Conservation (phyloP, 352 stramenopile genomes). For the Thalassiosira ordinaria region DNA sequence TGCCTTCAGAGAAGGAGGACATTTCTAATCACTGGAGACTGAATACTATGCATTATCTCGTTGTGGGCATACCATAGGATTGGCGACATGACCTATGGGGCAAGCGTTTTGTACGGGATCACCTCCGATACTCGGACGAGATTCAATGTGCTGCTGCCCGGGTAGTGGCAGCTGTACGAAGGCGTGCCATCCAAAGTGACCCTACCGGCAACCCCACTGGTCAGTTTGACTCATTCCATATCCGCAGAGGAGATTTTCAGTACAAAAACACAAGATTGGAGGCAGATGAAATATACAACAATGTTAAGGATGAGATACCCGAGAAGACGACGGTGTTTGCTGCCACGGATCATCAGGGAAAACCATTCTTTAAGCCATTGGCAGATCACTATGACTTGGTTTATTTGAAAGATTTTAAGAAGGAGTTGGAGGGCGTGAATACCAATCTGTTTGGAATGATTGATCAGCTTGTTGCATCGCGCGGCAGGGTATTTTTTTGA, state of each 20-base stretch:
- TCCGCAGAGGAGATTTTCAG: conserved; percentile 85
- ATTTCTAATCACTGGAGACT: too few relatives aligned
- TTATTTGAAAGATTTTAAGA: conserved; percentile 79
- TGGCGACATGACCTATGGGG: conserved; percentile 82
- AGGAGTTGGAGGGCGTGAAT: conserved; percentile 69
- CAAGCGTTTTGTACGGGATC: conserved; percentile 86
- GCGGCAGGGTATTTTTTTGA: conserved; percentile 71
- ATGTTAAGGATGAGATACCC: conserved; percentile 69
- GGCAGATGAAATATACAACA: conserved; percentile 79
- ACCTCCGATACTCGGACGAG: conserved; percentile 86
- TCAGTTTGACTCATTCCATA: conserved; percentile 78
- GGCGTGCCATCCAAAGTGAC: conserved; percentile 47
- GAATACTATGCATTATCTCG: too few relatives aligned
- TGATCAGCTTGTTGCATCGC: conserved; percentile 79
- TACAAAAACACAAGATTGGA: conserved; percentile 84
- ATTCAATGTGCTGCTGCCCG: conserved; percentile 85
- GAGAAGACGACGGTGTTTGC: conserved; percentile 74
- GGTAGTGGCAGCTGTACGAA: conserved; percentile 68
- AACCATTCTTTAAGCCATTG: conserved; percentile 79
- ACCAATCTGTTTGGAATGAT: conserved; percentile 85
- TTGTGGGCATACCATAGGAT: too few relatives aligned
- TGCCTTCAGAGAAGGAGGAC: too few relatives aligned
- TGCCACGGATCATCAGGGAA: conserved; percentile 77
- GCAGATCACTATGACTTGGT: conserved; percentile 62
- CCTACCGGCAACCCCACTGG: conserved; percentile 59